Conservation (phyloP, 805 yeast species). For the Candida bentonensis region DNA sequence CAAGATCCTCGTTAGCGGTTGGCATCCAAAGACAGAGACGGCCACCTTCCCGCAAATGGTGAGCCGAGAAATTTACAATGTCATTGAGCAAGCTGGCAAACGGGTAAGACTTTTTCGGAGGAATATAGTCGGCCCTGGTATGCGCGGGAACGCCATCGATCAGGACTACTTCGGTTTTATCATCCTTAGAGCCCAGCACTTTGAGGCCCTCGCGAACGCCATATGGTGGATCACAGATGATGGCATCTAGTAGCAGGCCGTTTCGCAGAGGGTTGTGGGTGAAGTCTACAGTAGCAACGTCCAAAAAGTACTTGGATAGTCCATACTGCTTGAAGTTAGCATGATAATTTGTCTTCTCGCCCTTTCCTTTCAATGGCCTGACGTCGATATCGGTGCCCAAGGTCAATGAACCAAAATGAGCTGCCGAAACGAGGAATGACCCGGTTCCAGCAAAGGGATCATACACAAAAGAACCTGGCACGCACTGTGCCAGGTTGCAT, state of each 20-base stretch:
- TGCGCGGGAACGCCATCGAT: slow-evolving; percentile 72
- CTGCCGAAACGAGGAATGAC: slow-evolving; percentile 79
- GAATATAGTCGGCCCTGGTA: slow-evolving; percentile 68
- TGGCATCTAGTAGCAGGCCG: slow-evolving; percentile 54
- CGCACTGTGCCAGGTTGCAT: slow-evolving; percentile 73
- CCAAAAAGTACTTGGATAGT: slow-evolving; percentile 44
- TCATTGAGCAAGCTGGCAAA: slow-evolving; percentile 68
- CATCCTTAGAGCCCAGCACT: slow-evolving; percentile 73
- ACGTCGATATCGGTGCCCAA: slow-evolving; percentile 89
- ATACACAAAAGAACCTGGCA: slow-evolving; percentile 50
- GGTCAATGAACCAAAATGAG: slow-evolving; percentile 65
- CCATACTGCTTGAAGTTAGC: slow-evolving; percentile 68
- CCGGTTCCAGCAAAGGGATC: slow-evolving; percentile 98
- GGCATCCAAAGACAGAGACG: slow-evolving; percentile 97
- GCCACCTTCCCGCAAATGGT: slow-evolving; percentile 58
- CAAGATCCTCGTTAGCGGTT: slow-evolving; percentile 75
- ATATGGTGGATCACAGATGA: slow-evolving; percentile 94
- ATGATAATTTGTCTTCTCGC: slow-evolving; percentile 34
- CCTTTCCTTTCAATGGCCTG: slow-evolving; percentile 59
- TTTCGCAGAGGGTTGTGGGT: slow-evolving; percentile 73
- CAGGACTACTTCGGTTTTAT: slow-evolving; percentile 34
- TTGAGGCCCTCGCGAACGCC: slow-evolving; percentile 94
- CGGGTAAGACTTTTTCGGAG: slow-evolving; percentile 84
- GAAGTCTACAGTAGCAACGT: slow-evolving; percentile 83
- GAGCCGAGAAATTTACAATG: slow-evolving; percentile 56